These are phyloP conservation scores for Oxyria digyna DNA, from an alignment of 148 eudicot genomes.

Conservation along the genomic window DNA sequence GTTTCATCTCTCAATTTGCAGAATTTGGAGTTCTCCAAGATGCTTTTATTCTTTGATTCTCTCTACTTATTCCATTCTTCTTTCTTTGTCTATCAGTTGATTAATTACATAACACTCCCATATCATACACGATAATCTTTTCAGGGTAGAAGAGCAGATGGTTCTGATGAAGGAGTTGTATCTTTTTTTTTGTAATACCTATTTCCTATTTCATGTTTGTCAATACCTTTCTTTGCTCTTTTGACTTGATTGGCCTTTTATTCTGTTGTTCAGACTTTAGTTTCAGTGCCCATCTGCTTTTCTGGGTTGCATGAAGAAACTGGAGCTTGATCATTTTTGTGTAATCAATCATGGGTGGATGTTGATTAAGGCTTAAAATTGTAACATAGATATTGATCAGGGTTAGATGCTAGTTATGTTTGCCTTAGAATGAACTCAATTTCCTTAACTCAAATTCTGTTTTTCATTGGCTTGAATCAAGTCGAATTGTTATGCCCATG, in stretches of 20 bases:
- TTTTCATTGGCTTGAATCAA: conserved; percentile 13
- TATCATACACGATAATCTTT: background rate
- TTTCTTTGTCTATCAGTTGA: background rate
- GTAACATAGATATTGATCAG: background rate
- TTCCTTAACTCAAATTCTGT: conserved; percentile 18
- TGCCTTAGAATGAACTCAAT: background rate
- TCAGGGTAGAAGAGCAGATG: conserved; percentile 14
- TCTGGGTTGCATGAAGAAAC: background rate
- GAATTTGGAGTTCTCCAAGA: background rate
- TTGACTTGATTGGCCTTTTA: background rate
- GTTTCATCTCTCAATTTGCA: background rate
- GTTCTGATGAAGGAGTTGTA: conserved; percentile 48
- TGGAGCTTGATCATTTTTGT: background rate
- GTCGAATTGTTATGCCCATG: conserved; percentile 75
- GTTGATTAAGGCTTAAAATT: background rate
- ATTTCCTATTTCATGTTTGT: background rate
- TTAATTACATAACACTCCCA: background rate
- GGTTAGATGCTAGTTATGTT: background rate
- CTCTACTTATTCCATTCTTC: background rate
- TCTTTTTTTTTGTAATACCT: conserved; percentile 15
- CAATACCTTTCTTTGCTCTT: background rate
- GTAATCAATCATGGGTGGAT: too few species aligned
- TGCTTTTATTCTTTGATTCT: conserved; percentile 5
- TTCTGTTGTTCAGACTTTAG: too few species aligned
- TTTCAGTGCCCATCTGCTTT: too few species aligned